These are phyloP conservation scores for Syncephalastrum sp. DNA, from an alignment of 371 early-diverging fungal genomes.

Conservation along the genomic window DNA sequence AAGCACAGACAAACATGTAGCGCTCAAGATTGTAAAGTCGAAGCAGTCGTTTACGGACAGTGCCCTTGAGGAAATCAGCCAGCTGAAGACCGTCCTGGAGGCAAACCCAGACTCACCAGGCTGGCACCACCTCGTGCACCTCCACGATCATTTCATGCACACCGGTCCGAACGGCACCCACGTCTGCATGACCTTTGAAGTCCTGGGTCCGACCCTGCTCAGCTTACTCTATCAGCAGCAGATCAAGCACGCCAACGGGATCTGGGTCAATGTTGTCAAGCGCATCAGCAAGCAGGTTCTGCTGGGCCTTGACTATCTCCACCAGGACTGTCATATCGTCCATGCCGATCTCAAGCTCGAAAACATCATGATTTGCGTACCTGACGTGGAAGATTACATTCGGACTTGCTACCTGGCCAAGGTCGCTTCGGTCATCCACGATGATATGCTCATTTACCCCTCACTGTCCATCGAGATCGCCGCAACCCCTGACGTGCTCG, in stretches of 20 bases:
- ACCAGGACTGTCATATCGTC: slow-evolving; percentile 95
- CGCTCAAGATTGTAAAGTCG: slow-evolving; percentile 96
- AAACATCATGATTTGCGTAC: slow-evolving; percentile 89
- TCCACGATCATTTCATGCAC: slow-evolving; percentile 88
- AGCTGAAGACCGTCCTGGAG: slow-evolving; percentile 72
- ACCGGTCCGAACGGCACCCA: slow-evolving; percentile 91
- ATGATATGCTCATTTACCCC: too few relatives aligned
- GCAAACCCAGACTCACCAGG: slow-evolving; percentile 64
- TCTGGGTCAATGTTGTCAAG: slow-evolving; percentile 83
- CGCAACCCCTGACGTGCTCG: too few relatives aligned
- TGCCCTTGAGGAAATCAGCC: slow-evolving; percentile 93
- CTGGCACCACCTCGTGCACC: slow-evolving; percentile 72
- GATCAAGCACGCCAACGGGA: slow-evolving; percentile 70
- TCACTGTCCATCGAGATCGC: too few relatives aligned
- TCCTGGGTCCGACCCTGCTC: slow-evolving; percentile 92
- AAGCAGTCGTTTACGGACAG: slow-evolving; percentile 94
- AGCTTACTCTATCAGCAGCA: slow-evolving; percentile 75
- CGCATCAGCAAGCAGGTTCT: slow-evolving; percentile 86
- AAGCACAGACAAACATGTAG: slow-evolving; percentile 77
- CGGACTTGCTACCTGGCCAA: too few relatives aligned
- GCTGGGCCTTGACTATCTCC: slow-evolving; percentile 91
- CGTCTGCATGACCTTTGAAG: slow-evolving; percentile 97
- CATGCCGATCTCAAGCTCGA: slow-evolving; percentile 99
- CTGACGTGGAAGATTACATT: slow-evolving; percentile 63
- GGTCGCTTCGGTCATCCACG: too few relatives aligned